phyloP scores from a whole-genome alignment of 768 basidiomycete genomes.

The Pulveroboletus sp. region DNA sequence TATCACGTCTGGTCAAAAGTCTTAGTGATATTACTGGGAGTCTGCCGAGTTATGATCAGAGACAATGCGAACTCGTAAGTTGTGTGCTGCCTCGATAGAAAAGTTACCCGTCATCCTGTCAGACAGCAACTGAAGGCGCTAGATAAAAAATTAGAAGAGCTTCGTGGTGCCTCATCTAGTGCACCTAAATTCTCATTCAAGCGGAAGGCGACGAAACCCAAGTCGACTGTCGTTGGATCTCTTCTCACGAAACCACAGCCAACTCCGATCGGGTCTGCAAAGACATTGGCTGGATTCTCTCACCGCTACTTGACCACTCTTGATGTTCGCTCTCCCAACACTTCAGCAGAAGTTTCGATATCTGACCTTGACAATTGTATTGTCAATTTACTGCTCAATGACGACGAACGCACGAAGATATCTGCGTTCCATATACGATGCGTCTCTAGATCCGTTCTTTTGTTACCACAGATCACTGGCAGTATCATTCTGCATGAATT shows the following conservation, averaged over 20 bases:
- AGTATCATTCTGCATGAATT: slow-evolving; percentile 74
- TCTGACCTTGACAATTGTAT: slow-evolving; percentile 67
- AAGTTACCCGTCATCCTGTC: slow-evolving; percentile 10
- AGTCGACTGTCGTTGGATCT: slow-evolving; percentile 1
- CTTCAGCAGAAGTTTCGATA: slow-evolving; percentile 53
- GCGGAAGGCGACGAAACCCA: slow-evolving; percentile 35
- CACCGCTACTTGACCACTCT: slow-evolving; percentile 42
- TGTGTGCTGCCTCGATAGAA: not conserved
- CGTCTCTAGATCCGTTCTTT: slow-evolving; percentile 56
- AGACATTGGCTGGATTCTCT: slow-evolving; percentile 44
- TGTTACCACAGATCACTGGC: slow-evolving; percentile 64
- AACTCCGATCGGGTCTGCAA: slow-evolving; percentile 26
- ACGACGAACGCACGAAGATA: slow-evolving; percentile 7
- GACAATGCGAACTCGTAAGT: slow-evolving; percentile 66
- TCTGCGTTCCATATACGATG: slow-evolving; percentile 41
- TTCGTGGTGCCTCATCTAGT: slow-evolving; percentile 43
- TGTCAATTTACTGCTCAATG: slow-evolving; percentile 55
- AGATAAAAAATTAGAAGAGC: slow-evolving; percentile 51
- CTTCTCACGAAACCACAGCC: slow-evolving; percentile 1
- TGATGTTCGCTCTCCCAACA: slow-evolving; percentile 35
- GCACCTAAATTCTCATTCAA: slow-evolving; percentile 74
- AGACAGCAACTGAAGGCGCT: slow-evolving; percentile 64
- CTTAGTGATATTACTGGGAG: slow-evolving; percentile 62
- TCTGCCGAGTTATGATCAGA: slow-evolving; percentile 72
- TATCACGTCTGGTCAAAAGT: slow-evolving; percentile 59